Evolutionary conservation across 1,284 basidiomycete species (phyloP).

Genomic region (Athelia sp.): DNA sequence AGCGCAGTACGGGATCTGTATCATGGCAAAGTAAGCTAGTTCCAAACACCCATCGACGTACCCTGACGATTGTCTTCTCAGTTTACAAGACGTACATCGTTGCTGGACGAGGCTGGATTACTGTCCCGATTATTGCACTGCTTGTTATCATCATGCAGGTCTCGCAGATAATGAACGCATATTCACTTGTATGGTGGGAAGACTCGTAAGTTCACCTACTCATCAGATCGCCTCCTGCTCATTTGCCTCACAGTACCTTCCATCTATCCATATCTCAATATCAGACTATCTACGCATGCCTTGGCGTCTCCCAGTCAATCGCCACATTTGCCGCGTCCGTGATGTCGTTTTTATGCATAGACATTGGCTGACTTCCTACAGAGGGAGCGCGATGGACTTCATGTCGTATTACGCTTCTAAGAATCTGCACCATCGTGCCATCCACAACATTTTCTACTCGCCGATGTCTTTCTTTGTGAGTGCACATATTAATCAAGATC

Average conservation of each 20-base stretch:
- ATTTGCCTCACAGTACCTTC: conserved; percentile 33
- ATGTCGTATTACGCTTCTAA: conserved; percentile 55
- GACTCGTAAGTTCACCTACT: conserved; percentile 38
- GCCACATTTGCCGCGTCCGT: conserved; percentile 60
- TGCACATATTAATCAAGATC: conserved; percentile 34
- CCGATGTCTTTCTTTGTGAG: conserved; percentile 73
- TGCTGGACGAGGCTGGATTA: conserved; percentile 57
- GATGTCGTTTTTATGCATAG: neutral
- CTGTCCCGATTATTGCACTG: conserved; percentile 52
- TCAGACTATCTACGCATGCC: conserved; percentile 65
- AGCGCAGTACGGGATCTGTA: conserved; percentile 62
- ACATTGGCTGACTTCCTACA: conserved; percentile 19
- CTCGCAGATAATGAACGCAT: conserved; percentile 47
- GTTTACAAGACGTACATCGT: conserved; percentile 69
- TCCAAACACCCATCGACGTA: neutral
- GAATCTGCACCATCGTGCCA: conserved; percentile 51
- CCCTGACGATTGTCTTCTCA: conserved; percentile 17
- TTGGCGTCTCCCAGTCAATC: conserved; percentile 56
- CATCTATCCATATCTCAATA: conserved; percentile 54
- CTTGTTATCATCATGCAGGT: conserved; percentile 63
- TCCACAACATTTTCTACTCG: conserved; percentile 57
- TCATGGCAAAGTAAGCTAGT: conserved; percentile 40
- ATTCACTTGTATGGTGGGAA: conserved; percentile 74
- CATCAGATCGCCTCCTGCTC: neutral
- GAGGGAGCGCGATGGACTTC: conserved; percentile 50